Percentiles rank a stretch among this genome's conserved stretches.
phyloP scores from a whole-genome alignment of 495 filamentous ascomycete species.

The Parathielavia hyrcaniae region DNA sequence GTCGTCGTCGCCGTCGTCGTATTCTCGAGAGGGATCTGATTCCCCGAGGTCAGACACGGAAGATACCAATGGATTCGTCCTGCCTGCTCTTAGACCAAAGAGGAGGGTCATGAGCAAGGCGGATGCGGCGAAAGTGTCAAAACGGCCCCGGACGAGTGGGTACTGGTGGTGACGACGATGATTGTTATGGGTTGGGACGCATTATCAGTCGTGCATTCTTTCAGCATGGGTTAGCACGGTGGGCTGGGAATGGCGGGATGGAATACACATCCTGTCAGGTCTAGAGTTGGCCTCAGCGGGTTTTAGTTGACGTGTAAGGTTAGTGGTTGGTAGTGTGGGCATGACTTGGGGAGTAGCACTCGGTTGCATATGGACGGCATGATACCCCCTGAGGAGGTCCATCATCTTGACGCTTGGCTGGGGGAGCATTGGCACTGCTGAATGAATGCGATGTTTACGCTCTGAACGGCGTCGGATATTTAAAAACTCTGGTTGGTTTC shows the following conservation, averaged over 20 bases:
- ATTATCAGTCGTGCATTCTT: no score
- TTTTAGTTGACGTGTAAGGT: no score
- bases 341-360: background rate
- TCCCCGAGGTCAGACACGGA: background rate
- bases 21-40: no score
- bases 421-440: no score
- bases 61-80: background rate
- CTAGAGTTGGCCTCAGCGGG: no score
- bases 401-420: background rate
- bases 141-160: background rate
- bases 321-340: background rate
- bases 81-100: background rate
- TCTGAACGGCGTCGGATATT: no score
- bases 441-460: no score
- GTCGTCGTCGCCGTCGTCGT: no score
- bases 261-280: background rate
- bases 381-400: constrained; percentile 1
- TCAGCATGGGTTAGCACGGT: background rate
- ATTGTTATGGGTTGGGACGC: background rate
- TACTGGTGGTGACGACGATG: background rate
- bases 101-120: background rate
- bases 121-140: background rate
- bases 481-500: no score
- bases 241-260: background rate
- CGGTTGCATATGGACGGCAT: background rate